Base-by-base conservation (phyloP, 2,329 filamentous ascomycete species). In the Cytospora schulzeri region DNA sequence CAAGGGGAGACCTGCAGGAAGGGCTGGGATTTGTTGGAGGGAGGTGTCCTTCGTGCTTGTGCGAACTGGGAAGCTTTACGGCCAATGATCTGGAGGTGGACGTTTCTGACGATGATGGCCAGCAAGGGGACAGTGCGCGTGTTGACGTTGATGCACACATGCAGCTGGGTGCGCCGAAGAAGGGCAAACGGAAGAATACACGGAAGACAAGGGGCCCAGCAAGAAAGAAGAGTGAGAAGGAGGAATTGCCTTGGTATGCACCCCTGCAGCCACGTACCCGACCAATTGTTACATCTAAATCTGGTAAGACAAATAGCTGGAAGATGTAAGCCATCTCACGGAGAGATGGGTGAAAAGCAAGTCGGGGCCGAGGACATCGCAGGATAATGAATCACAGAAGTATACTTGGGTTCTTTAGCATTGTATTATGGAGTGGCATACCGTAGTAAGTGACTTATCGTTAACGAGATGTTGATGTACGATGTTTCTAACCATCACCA, bases 11-110 rank as follows among this genome's bases (percentile, higher is more conserved):
- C 14, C 29, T 65, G 5, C 33, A 58, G 0, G 52, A 66, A 1
- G 71, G 72, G 60, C 68, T 67, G 51, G 64, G 69, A 6, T 76
- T 78, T 54, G 70, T 74, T 7, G 70, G 70, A 2, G 70, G 72
- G 54, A 70, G 69, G 35, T 78, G 75, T 54, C 68, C 64, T 26
- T 57, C 64, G 31, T 77, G 76, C 61, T 63, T 74, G 57, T 66
- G 66, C 11, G 24, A 12, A 6, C 9, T 38, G 22, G 26, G 29
- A 12, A 11, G 19, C 19, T 9, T 9, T n/a, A 15, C 22, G 5
- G n/a, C 19, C 15, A 17, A 24, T 14, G 33, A 4, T 26, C 22
- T 38, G n/a, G 12, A 15, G 8, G 28, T 31, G n/a, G 17, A 45
- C 19, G 41, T 22, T 22, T 19, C 6, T 9, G 45, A 24, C 4